phyloP scores from a whole-genome alignment of 2,329 filamentous ascomycete genomes.

The Cyclaneusma minus region DNA sequence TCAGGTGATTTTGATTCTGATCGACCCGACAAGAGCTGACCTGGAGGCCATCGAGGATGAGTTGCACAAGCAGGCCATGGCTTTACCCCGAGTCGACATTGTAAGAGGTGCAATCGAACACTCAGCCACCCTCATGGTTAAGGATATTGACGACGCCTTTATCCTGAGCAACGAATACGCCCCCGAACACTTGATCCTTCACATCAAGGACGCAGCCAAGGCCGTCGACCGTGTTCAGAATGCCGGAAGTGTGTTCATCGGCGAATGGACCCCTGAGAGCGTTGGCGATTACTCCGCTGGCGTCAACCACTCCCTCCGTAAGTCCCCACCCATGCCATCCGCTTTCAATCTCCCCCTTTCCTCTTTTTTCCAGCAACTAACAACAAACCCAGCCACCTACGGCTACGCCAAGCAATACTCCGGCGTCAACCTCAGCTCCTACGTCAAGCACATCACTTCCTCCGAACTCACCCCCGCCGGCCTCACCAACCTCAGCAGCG shows the following conservation, averaged over 20 bases:
- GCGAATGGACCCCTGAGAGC: constrained; percentile 91
- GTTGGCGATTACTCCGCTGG: constrained; percentile 97
- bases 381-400: constrained; percentile 57
- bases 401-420: constrained; percentile 98
- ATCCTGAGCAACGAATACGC: constrained; percentile 83
- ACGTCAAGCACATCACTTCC: constrained; percentile 96
- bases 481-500: constrained; percentile 66
- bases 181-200: constrained; percentile 90
- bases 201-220: constrained; percentile 61
- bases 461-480: constrained; percentile 79
- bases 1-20: constrained; percentile 81
- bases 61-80: constrained; percentile 72
- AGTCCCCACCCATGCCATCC: too few relatives aligned
- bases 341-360: constrained; percentile 1
- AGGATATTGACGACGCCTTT: constrained; percentile 58
- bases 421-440: constrained; percentile 88
- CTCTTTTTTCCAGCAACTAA: background rate
- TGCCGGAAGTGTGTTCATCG: constrained; percentile 90
- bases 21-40: constrained; percentile 59
- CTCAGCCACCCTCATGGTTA: constrained; percentile 72
- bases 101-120: constrained; percentile 81
- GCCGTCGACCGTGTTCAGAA: constrained; percentile 73
- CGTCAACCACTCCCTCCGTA: constrained; percentile 94
- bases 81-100: constrained; percentile 81
- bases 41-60: constrained; percentile 81